A percentile compares a stretch with the other conserved stretches of the same genome.
Evolutionary conservation across 305 asterid genomes (phyloP).

Genomic region (Fraxinus sp.): DNA sequence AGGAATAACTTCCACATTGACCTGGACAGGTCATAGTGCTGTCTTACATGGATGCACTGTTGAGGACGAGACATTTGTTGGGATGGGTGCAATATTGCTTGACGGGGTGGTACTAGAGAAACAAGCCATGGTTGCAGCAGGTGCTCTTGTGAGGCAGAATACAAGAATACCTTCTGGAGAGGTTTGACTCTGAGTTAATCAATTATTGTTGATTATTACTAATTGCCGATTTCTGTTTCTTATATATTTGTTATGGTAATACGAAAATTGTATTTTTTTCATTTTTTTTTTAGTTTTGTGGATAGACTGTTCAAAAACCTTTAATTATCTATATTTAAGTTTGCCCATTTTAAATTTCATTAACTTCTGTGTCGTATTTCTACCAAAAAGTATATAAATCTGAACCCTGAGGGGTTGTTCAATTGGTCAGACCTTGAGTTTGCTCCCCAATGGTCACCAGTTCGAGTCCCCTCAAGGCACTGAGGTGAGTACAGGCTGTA

Average conservation of each 20-base stretch:
- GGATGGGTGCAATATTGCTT: slow-evolving; percentile 95
- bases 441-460: too few relatives aligned
- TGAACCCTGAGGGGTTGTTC: too few relatives aligned
- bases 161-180: slow-evolving; percentile 85
- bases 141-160: slow-evolving; percentile 94
- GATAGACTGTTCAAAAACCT: neutral
- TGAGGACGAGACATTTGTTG: slow-evolving; percentile 90
- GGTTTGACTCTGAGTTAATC: slow-evolving; percentile 42
- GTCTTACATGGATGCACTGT: slow-evolving; percentile 93
- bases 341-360: neutral
- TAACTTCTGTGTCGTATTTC: neutral
- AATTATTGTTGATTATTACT: neutral
- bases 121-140: slow-evolving; percentile 98
- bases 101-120: slow-evolving; percentile 92
- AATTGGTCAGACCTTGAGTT: too few relatives aligned
- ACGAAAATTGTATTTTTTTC: neutral
- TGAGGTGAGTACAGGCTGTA: too few relatives aligned
- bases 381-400: neutral
- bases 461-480: too few relatives aligned
- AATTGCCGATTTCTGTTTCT: neutral
- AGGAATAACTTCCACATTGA: slow-evolving; percentile 21
- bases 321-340: slow-evolving; percentile 7
- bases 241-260: slow-evolving; percentile 2
- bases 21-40: slow-evolving; percentile 77
- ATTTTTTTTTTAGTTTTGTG: neutral